Evolutionary conservation across 2,329 filamentous ascomycete genomes (phyloP).

Genomic region (Daldinia sp.): DNA sequence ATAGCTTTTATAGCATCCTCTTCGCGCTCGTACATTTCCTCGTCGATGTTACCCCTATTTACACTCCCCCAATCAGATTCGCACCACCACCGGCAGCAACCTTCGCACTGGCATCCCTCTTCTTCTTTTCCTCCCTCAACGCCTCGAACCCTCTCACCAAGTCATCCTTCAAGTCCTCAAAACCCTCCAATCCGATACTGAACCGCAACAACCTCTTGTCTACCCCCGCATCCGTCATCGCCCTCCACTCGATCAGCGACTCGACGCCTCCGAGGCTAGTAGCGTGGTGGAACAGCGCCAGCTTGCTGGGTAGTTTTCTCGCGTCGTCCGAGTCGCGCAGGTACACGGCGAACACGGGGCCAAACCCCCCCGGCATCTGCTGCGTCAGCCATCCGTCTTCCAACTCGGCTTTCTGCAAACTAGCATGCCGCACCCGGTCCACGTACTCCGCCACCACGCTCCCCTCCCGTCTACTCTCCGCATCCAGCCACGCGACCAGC

Average conservation of each 20-base stretch:
- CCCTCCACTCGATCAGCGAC: slow-evolving; percentile 94
- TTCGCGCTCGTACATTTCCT: too few relatives aligned
- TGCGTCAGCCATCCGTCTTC: slow-evolving; percentile 75
- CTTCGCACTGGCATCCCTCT: slow-evolving; percentile 31
- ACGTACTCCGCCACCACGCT: slow-evolving; percentile 63
- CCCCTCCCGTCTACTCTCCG: slow-evolving; percentile 21
- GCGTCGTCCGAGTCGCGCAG: slow-evolving; percentile 70
- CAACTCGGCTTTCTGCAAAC: slow-evolving; percentile 72
- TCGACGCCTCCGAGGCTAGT: slow-evolving; percentile 94
- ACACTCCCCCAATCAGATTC: slow-evolving; percentile 7
- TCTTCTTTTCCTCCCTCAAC: slow-evolving; percentile 51
- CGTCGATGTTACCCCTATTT: too few relatives aligned
- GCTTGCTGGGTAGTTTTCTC: slow-evolving; percentile 75
- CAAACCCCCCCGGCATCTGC: slow-evolving; percentile 93
- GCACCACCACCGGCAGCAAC: not conserved
- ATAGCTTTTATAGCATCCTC: not conserved
- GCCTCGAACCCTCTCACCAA: slow-evolving; percentile 71
- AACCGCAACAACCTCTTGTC: slow-evolving; percentile 78
- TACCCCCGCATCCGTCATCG: slow-evolving; percentile 81
- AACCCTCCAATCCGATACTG: slow-evolving; percentile 86
- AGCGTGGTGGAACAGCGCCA: slow-evolving; percentile 89
- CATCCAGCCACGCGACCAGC: slow-evolving; percentile 76
- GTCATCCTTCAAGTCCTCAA: slow-evolving; percentile 84
- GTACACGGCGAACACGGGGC: slow-evolving; percentile 83
- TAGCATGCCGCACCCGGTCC: slow-evolving; percentile 75